These are phyloP conservation scores for Nakaseomyces sp. DNA, from an alignment of 1,139 yeast species.

Conservation along the genomic window DNA sequence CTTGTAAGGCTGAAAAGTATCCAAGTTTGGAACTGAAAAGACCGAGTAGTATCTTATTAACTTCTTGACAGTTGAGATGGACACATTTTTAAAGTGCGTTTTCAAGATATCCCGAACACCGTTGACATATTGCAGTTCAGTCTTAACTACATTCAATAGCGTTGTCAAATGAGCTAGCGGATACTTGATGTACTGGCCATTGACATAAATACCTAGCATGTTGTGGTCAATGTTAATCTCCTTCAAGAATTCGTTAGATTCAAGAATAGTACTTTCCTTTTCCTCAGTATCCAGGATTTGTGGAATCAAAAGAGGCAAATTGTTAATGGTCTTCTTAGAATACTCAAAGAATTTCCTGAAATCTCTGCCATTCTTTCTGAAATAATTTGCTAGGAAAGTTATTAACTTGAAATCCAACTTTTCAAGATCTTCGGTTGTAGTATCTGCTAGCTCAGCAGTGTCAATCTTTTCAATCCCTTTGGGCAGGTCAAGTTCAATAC, in stretches of 20 bases:
- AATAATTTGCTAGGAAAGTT: conserved; percentile 35
- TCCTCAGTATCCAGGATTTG: conserved; percentile 16
- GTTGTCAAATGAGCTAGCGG: conserved; percentile 19
- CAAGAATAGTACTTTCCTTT: conserved; percentile 10
- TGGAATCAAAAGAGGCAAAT: conserved; percentile 44
- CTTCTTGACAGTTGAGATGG: conserved; percentile 10
- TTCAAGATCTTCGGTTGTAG: conserved; percentile 33
- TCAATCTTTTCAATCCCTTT: conserved; percentile 10
- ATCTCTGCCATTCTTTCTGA: conserved; percentile 21
- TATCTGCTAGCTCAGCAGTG: conserved; percentile 30
- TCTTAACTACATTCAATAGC: conserved; percentile 15
- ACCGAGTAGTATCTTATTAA: conserved; percentile 17
- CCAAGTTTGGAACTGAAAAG: conserved; percentile 18
- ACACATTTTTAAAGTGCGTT: conserved; percentile 7
- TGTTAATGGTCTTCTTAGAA: conserved; percentile 36
- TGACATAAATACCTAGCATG: conserved; percentile 46
- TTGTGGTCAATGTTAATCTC: conserved; percentile 25
- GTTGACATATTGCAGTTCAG: conserved; percentile 16
- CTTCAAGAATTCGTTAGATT: conserved; percentile 13
- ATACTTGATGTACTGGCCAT: conserved; percentile 43
- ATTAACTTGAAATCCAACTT: conserved; percentile 42
- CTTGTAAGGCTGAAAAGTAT: conserved; percentile 26
- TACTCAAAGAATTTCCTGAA: conserved; percentile 30
- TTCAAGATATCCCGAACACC: conserved; percentile 11
- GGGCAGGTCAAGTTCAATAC: conserved; percentile 12